Base-by-base conservation (phyloP, 2,329 filamentous ascomycete genomes). In the Trichoderma sp. region DNA sequence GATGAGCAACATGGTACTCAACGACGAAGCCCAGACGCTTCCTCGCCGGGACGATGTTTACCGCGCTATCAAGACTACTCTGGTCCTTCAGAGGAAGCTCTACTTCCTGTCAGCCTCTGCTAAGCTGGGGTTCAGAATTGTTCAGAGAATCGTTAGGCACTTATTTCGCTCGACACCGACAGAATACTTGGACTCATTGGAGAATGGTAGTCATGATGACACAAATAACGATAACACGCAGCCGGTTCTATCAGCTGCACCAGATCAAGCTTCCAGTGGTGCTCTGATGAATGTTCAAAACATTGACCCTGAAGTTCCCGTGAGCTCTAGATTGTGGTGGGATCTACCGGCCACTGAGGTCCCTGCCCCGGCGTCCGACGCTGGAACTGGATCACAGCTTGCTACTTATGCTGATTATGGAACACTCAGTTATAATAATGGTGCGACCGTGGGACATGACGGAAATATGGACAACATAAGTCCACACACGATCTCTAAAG, bases 1-100 rank as follows among this genome's bases (percentile, higher is more conserved):
- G 38, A 80, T 89, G 3, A 88, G 86, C 73, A 88, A 88, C 0
- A 86, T 87, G 0, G 80, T 89, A 6, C 84, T 88, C 9, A 88
- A 89, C 76, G 88, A 89, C 53, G 78, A 79, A 9, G 81, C 84
- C 11, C 76, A 79, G 18, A 83, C 80, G 6, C 83, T 88, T 3
- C 83, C 84, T 1, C 83, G 81, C 41, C 84, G 85, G 12, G 81
- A 85, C 0, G 83, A 86, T 27, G 82, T 88, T 1, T 41, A 80
- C 81, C 53, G 84, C 18, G 81, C 83, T 2, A 85, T 89, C 66
- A 78, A 80, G 4, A 78, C 79, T 5, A 81, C 84, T 0, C 79
- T 85, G 9, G 78, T 76, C 4, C 77, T 85, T 75, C 77, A 87
- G 18, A 79, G 81, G 45, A 79, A 78, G 24, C 77, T 85, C 2